These are phyloP conservation scores for Alternaria angustiovoidea DNA, from an alignment of 2,329 filamentous ascomycete species.

Conservation along the genomic window DNA sequence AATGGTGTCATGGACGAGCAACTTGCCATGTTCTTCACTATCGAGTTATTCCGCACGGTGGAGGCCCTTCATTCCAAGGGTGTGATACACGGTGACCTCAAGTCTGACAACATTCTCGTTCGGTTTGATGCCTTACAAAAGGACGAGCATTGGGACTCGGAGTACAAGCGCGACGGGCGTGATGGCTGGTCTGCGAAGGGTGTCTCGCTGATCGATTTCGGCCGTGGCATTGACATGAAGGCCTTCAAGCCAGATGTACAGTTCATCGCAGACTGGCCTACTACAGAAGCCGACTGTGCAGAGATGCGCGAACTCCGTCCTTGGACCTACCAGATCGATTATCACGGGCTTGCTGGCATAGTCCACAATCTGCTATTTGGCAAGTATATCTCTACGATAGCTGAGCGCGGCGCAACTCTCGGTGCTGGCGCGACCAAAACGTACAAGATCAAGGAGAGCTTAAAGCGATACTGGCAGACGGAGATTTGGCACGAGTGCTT, in stretches of 20 bases:
- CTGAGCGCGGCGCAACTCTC: slow-evolving; percentile 59
- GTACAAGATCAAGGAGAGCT: slow-evolving; percentile 80
- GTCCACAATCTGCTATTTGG: slow-evolving; percentile 91
- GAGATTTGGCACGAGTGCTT: slow-evolving; percentile 89
- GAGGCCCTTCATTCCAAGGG: slow-evolving; percentile 83
- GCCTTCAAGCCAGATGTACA: slow-evolving; percentile 78
- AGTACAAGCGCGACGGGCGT: slow-evolving; percentile 76
- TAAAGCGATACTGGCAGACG: slow-evolving; percentile 97
- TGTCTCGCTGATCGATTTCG: slow-evolving; percentile 90
- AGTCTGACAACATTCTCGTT: slow-evolving; percentile 93
- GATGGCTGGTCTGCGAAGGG: slow-evolving; percentile 84
- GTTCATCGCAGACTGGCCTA: slow-evolving; percentile 97
- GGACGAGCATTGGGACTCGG: slow-evolving; percentile 62
- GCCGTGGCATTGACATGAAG: slow-evolving; percentile 91
- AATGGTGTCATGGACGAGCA: slow-evolving; percentile 83
- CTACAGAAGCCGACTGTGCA: slow-evolving; percentile 83
- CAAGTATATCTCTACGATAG: slow-evolving; percentile 86
- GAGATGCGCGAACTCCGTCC: slow-evolving; percentile 94
- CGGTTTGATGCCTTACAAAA: slow-evolving; percentile 69
- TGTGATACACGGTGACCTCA: slow-evolving; percentile 91
- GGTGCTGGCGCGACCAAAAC: slow-evolving; percentile 67
- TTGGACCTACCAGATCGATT: slow-evolving; percentile 98
- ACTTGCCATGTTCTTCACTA: slow-evolving; percentile 92
- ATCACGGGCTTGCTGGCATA: slow-evolving; percentile 88
- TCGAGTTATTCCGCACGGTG: slow-evolving; percentile 89